Conservation (phyloP, 768 basidiomycete genomes). For the Candolleomyces aberdarensis region DNA sequence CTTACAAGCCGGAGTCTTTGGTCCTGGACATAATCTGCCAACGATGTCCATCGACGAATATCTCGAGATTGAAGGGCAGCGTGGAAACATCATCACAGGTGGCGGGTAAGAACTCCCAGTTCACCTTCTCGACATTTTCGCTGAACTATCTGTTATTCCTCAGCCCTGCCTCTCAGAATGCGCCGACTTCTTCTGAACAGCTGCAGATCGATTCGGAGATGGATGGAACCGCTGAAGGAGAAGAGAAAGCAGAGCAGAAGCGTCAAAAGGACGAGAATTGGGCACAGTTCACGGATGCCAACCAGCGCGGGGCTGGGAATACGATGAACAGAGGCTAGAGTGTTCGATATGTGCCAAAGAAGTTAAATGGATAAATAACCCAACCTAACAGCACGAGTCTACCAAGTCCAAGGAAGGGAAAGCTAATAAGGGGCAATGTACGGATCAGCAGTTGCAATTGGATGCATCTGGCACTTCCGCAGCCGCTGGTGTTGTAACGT, state of each 20-base stretch:
- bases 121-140: slow-evolving; percentile 1
- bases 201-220: slow-evolving; percentile 76
- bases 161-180: slow-evolving; percentile 64
- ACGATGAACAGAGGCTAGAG: slow-evolving; percentile 88
- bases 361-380: slow-evolving; percentile 5
- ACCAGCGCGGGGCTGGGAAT: slow-evolving; percentile 92
- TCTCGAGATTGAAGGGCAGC: slow-evolving; percentile 75
- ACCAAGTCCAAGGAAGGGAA: slow-evolving; percentile 6
- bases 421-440: background rate
- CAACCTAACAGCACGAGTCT: slow-evolving; percentile 12
- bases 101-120: slow-evolving; percentile 63
- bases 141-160: slow-evolving; percentile 5
- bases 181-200: slow-evolving; percentile 74
- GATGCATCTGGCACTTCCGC: slow-evolving; percentile 84
- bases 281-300: slow-evolving; percentile 83
- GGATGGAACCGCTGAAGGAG: slow-evolving; percentile 72
- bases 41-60: slow-evolving; percentile 98
- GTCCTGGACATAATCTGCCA: slow-evolving; percentile 78
- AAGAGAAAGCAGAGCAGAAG: slow-evolving; percentile 70
- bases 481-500: slow-evolving; percentile 72
- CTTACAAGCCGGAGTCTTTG: slow-evolving; percentile 79
- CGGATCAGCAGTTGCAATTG: slow-evolving; percentile 70
- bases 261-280: slow-evolving; percentile 87
- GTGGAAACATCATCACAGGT: slow-evolving; percentile 85
- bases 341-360: background rate